These are phyloP conservation scores for Backusella australiensis DNA, from an alignment of 192 early-diverging fungal genomes.

Conservation along the genomic window DNA sequence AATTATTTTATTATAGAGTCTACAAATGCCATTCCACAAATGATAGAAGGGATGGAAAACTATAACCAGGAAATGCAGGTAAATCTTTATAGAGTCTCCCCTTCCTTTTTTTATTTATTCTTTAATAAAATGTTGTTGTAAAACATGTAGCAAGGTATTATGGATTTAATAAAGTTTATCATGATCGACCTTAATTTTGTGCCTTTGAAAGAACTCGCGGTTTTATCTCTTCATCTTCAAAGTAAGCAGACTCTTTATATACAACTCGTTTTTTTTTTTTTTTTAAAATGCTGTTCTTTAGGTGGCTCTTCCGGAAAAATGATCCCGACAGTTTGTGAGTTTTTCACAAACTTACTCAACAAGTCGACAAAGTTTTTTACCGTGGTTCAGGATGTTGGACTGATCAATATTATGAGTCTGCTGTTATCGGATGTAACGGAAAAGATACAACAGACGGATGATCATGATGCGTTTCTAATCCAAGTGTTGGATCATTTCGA, in stretches of 20 bases:
- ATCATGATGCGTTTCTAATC: constrained; percentile 37
- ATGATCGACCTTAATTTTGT: constrained; percentile 61
- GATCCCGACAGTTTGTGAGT: constrained; percentile 43
- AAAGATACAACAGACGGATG: constrained; percentile 37
- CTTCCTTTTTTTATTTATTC: not conserved
- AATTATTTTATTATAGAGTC: constrained; percentile 58
- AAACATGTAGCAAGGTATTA: constrained; percentile 38
- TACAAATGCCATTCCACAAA: constrained; percentile 45
- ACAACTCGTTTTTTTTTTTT: not conserved
- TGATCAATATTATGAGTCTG: constrained; percentile 57
- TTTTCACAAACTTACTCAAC: constrained; percentile 41
- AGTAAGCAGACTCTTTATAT: constrained; percentile 18
- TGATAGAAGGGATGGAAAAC: constrained; percentile 51
- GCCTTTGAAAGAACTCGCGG: constrained; percentile 55
- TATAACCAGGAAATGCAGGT: constrained; percentile 45
- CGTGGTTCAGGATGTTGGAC: constrained; percentile 56
- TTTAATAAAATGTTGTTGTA: not conserved
- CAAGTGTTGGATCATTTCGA: constrained; percentile 55
- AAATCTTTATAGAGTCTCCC: not conserved
- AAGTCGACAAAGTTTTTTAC: constrained; percentile 46
- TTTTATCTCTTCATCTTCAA: constrained; percentile 53
- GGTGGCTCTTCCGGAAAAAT: constrained; percentile 48
- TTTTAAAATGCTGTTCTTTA: constrained; percentile 8
- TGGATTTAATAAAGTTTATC: constrained; percentile 55
- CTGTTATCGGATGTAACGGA: constrained; percentile 50